phyloP scores from a whole-genome alignment of 139 green algal genomes.

The Asterochloris erici region DNA sequence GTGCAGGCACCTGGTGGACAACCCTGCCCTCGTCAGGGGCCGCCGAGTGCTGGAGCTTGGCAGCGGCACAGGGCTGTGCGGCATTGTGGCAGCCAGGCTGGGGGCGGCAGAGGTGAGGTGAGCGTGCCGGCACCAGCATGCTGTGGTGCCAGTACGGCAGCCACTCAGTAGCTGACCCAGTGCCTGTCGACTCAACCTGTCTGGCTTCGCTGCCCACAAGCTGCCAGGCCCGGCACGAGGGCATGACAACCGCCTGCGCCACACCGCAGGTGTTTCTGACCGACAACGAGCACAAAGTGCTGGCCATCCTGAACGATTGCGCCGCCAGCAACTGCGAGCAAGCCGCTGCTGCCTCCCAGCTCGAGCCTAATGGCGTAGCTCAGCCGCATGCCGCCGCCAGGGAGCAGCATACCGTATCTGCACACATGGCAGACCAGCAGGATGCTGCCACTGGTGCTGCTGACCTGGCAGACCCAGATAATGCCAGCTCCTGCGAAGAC shows the following conservation, averaged over 20 bases:
- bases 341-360: background rate
- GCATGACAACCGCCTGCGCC: background rate
- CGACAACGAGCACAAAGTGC: conserved; percentile 62
- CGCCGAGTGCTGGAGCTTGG: conserved; percentile 76
- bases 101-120: conserved; percentile 44
- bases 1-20: conserved; percentile 45
- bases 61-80: conserved; percentile 66
- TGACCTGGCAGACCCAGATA: conserved; percentile 18
- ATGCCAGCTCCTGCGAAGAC: conserved; percentile 35
- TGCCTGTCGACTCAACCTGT: too few species aligned
- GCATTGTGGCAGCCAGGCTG: conserved; percentile 69
- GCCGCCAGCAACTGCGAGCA: conserved; percentile 12
- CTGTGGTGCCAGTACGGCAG: too few species aligned
- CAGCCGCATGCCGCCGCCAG: too few species aligned
- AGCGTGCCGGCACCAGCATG: too few species aligned
- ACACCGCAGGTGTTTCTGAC: conserved; percentile 54
- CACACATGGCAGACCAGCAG: background rate
- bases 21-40: conserved; percentile 45
- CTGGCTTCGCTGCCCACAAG: too few species aligned
- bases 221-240: too few species aligned
- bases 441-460: background rate
- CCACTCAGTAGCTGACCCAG: too few species aligned
- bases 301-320: conserved; percentile 58
- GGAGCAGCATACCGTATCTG: background rate
- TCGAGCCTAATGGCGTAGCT: too few species aligned